Evolutionary conservation across 1,284 basidiomycete genomes (phyloP).

Genomic region (Rhodotorula glutinis): DNA sequence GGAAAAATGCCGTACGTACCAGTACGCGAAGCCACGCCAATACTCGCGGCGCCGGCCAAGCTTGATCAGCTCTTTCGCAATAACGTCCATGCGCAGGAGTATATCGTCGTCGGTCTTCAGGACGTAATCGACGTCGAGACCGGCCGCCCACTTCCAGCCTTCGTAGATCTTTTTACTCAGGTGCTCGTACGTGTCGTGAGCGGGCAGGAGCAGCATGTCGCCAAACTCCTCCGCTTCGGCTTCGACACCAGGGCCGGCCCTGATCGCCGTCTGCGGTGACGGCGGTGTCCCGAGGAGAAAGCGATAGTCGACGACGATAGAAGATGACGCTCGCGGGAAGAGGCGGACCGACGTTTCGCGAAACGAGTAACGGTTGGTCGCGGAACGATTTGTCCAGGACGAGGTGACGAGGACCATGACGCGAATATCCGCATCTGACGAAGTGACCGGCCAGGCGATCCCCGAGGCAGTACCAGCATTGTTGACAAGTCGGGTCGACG

Average conservation of each 20-base stretch:
- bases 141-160: constrained; percentile 32
- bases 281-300: constrained; percentile 38
- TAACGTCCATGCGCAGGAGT: constrained; percentile 30
- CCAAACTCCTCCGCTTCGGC: constrained; percentile 27
- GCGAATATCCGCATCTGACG: constrained; percentile 7
- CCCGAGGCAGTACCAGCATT: neutral
- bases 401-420: constrained; percentile 38
- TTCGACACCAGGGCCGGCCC: constrained; percentile 26
- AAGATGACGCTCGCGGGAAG: constrained; percentile 9
- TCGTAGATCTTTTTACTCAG: constrained; percentile 29
- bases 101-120: constrained; percentile 40
- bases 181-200: constrained; percentile 22
- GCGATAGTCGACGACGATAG: constrained; percentile 29
- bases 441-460: neutral
- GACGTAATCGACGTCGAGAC: constrained; percentile 37
- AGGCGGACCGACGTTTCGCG: constrained; percentile 31
- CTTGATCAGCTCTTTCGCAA: constrained; percentile 31
- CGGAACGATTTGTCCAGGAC: constrained; percentile 31
- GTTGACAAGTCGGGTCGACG: no score
- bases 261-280: constrained; percentile 21
- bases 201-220: constrained; percentile 34
- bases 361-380: constrained; percentile 28
- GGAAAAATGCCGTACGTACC: constrained; percentile 4
- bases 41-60: constrained; percentile 30
- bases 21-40: constrained; percentile 38